phyloP scores from a whole-genome alignment of 2,329 filamentous ascomycete genomes.

The Colletotrichum cereale region DNA sequence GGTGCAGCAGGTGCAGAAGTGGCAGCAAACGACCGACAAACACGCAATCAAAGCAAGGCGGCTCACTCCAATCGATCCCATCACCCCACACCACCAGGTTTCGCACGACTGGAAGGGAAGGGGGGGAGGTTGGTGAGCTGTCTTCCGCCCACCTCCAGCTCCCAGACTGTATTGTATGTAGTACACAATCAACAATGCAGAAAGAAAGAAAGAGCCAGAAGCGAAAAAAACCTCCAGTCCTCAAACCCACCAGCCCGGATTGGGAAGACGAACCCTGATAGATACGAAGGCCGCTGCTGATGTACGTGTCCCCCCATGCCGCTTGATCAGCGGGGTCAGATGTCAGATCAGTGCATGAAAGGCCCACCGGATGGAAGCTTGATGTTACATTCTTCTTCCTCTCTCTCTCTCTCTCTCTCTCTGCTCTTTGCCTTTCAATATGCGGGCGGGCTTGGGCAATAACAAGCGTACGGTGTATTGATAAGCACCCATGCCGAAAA shows the following conservation, averaged over 20 bases:
- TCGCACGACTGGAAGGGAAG: background rate
- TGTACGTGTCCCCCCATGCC: background rate
- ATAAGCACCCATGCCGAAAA: background rate
- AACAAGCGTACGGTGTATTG: background rate
- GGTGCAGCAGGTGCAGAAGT: background rate
- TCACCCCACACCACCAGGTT: conserved; percentile 11
- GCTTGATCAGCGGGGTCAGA: conserved; percentile 28
- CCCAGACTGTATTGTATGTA: background rate
- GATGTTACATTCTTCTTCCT: conserved; percentile 1
- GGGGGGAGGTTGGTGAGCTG: conserved; percentile 1
- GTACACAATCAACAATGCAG: background rate
- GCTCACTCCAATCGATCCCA: conserved; percentile 11
- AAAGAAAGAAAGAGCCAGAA: background rate
- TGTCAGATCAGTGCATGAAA: conserved; percentile 38
- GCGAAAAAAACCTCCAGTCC: background rate
- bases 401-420: background rate
- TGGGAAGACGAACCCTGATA: background rate
- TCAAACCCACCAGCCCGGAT: background rate
- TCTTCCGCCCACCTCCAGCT: background rate
- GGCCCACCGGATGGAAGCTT: conserved; percentile 33
- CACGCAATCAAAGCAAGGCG: conserved; percentile 2
- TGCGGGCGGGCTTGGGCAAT: background rate
- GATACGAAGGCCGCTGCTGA: background rate
- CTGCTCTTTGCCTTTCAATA: background rate
- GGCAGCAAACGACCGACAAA: background rate